A percentile compares a stretch with the other conserved stretches of the same genome.
These are phyloP conservation scores for Dactylellina parvicollis DNA, from an alignment of 2,329 filamentous ascomycete genomes.

Conservation along the genomic window DNA sequence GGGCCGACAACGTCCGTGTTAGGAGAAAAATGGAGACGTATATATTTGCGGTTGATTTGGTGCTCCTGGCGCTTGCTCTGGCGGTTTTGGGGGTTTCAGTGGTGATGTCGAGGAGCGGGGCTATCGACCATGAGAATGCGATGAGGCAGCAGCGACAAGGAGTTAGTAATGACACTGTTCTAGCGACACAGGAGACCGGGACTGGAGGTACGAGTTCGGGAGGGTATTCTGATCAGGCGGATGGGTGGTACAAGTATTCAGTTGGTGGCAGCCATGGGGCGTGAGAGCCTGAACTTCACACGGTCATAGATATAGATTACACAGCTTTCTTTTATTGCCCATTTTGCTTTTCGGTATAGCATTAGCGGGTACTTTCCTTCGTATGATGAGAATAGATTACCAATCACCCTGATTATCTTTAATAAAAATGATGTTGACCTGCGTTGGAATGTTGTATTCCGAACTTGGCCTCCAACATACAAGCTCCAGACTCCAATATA, in stretches of 20 bases:
- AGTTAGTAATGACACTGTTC: background rate
- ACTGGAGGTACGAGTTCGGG: background rate
- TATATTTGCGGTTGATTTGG: slow-evolving; percentile 26
- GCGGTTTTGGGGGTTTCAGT: slow-evolving; percentile 30
- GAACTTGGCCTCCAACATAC: no score
- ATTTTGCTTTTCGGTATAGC: background rate
- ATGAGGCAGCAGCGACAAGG: slow-evolving; percentile 52
- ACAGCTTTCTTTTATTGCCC: no score
- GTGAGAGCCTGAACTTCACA: no score
- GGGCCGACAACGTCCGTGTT: background rate
- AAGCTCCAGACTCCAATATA: no score
- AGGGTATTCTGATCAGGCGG: background rate
- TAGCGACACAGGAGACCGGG: background rate
- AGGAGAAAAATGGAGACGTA: slow-evolving; percentile 23
- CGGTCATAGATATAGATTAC: no score
- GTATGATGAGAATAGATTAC: background rate
- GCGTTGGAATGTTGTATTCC: slow-evolving; percentile 6
- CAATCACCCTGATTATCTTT: no score
- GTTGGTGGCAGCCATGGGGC: background rate
- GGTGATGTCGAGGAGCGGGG: slow-evolving; percentile 18
- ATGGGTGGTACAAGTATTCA: background rate
- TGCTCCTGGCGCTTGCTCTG: slow-evolving; percentile 23
- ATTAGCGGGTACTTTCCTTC: background rate
- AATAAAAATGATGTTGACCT: no score
- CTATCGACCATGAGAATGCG: slow-evolving; percentile 56